Conservation (phyloP, 345 rosid genomes). For the Garcia nutans region DNA sequence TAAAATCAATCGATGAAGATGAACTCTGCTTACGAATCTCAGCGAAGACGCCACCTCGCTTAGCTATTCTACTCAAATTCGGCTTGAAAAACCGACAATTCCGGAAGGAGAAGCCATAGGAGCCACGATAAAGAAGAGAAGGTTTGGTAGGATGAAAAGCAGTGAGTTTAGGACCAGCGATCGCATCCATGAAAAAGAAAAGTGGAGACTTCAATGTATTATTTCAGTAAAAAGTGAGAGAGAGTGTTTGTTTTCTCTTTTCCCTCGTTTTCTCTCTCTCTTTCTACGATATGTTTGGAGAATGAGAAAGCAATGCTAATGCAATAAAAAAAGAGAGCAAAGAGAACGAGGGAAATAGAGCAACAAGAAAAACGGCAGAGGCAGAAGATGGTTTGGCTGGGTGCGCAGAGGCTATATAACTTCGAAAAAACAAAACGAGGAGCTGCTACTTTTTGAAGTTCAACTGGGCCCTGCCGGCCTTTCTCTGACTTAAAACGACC, state of each 20-base stretch:
- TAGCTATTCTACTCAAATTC: background rate
- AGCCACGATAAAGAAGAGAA: background rate
- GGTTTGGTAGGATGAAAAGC: background rate
- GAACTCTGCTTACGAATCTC: conserved; percentile 21
- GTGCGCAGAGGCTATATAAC: background rate
- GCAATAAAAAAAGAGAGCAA: background rate
- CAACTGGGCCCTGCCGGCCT: background rate
- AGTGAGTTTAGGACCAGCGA: background rate
- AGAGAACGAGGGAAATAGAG: background rate
- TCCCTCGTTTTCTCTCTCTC: background rate
- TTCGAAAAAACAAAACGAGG: background rate
- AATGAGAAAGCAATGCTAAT: background rate
- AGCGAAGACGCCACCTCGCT: conserved; percentile 6
- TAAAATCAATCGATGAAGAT: conserved; percentile 49
- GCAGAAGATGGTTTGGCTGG: background rate
- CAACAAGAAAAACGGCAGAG: conserved; percentile 11
- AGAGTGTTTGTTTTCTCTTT: background rate
- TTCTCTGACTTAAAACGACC: background rate
- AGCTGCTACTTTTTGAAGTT: background rate
- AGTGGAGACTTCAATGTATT: background rate
- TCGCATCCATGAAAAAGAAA: conserved; percentile 10
- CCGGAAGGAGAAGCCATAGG: background rate
- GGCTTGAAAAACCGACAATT: conserved; percentile 8
- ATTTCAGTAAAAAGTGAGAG: background rate
- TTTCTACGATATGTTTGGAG: background rate